A percentile compares a stretch with the other conserved stretches of the same genome.
These are phyloP conservation scores for Penicilliopsis zonata DNA, from an alignment of 495 filamentous ascomycete species.

Conservation along the genomic window DNA sequence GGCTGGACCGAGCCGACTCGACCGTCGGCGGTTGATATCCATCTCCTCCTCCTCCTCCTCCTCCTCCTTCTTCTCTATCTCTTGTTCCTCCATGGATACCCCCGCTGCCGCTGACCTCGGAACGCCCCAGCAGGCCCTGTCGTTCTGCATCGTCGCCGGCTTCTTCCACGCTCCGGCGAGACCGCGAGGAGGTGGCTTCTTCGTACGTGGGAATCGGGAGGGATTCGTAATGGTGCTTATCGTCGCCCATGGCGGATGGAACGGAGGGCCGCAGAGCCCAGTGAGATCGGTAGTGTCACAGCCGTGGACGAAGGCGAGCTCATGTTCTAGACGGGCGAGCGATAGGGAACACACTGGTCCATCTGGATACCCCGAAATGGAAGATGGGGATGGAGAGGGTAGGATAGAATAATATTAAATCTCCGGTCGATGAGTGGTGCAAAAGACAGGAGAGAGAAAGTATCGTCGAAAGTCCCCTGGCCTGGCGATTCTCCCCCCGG, in stretches of 20 bases:
- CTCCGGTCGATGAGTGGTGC: too few species aligned
- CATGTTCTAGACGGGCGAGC: constrained; percentile 31
- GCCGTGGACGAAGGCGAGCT: constrained; percentile 22
- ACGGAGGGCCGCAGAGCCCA: constrained; percentile 23
- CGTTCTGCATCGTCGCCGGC: constrained; percentile 48
- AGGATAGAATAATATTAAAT: too few species aligned
- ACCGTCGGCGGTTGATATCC: constrained; percentile 69
- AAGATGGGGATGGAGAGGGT: not conserved
- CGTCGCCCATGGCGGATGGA: constrained; percentile 38
- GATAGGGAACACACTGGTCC: constrained; percentile 1
- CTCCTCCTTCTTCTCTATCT: too few species aligned
- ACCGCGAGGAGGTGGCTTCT: constrained; percentile 62
- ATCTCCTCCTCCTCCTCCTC: too few species aligned
- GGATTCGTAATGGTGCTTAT: constrained; percentile 49
- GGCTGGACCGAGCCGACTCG: constrained; percentile 53
- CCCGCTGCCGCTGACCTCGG: constrained; percentile 16
- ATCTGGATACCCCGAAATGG: not conserved
- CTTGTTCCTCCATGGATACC: too few species aligned
- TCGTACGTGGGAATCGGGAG: constrained; percentile 92
- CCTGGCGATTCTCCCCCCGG: too few species aligned
- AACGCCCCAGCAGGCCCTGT: constrained; percentile 41
- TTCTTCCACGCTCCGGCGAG: constrained; percentile 42
- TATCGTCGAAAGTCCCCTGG: too few species aligned
- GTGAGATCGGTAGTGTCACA: constrained; percentile 16
- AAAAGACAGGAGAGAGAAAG: too few species aligned